Base-by-base conservation (phyloP, 1,284 basidiomycete species). In the Puccinia coronata region DNA sequence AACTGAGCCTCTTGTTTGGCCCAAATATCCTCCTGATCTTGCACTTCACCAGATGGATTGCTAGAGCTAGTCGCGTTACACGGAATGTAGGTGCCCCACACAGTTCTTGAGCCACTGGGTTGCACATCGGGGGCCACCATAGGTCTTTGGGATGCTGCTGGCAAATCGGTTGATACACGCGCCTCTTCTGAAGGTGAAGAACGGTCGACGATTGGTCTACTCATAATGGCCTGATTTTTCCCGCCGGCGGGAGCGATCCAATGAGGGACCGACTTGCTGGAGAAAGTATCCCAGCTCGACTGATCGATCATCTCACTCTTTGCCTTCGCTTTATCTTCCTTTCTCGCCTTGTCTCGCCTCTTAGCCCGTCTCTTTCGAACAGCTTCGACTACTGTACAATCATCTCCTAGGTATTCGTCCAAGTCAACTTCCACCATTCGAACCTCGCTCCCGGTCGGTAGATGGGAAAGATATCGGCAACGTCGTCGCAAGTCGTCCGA, bases 351-450 rank as follows among this genome's bases (percentile, higher is more conserved):
- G 18, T 80, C 79, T 23, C 57, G 36, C 36, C 79, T 72, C 59
- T 72, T 80, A 8, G 49, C 31, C 43, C 70, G 71, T n/a, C 79
- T 61, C 43, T 65, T 47, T 41, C 79, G 69, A 63, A 80, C 57
- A 43, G 88, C 83, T 93, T 92, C 85, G 92, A 90, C 91, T 92
- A 95, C 25, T 88, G 89, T 84, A 93, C 93, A 55, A 93, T 87
- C 84, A 93, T 92, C 91, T 90, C 92, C 82, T 92, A 92, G 82
- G 92, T 90, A 74, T 88, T 88, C 57, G 84, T 85, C 69, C 12
- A 98, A 88, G 85, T 98, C 92, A 2, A 94, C 91, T 87, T 99
- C 96, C 82, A 98, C 89, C 86, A 99, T 98, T 18, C 96, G 92
- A 59, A 98, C 93, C 85, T 98, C 95, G 20, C 93, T 92, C 69